phyloP scores from a whole-genome alignment of 2,329 filamentous ascomycete genomes.

The Penicillium griseofulvum region DNA sequence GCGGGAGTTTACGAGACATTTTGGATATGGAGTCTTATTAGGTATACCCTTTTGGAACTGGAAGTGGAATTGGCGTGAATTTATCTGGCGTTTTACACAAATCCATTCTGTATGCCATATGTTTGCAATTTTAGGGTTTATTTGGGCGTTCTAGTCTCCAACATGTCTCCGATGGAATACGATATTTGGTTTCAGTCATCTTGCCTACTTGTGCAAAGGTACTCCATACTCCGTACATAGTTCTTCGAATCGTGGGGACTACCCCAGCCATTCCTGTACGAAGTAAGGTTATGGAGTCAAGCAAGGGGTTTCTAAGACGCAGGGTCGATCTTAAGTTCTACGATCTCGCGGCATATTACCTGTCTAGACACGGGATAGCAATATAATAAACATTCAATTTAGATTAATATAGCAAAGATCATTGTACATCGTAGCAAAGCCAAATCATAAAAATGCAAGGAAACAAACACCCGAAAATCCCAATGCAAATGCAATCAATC shows the following conservation, averaged over 20 bases:
- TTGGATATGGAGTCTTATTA: slow-evolving; percentile 9
- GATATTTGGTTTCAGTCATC: not conserved
- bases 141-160: not conserved
- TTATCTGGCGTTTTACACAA: slow-evolving; percentile 12
- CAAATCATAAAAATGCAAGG: not conserved
- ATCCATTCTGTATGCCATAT: not conserved
- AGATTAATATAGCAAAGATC: not conserved
- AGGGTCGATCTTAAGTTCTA: not conserved
- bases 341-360: not conserved
- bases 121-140: not conserved
- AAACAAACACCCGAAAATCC: not conserved
- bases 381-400: not conserved
- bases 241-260: not conserved
- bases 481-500: slow-evolving; percentile 8
- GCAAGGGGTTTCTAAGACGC: not conserved
- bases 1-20: slow-evolving; percentile 3
- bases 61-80: slow-evolving; percentile 4
- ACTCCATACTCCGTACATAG: not conserved
- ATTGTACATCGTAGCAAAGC: too few species aligned
- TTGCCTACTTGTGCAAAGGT: not conserved
- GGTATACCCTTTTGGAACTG: slow-evolving; percentile 24
- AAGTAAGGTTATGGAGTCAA: not conserved
- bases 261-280: not conserved
- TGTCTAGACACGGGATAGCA: not conserved
- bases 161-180: not conserved